Base-by-base conservation (phyloP, 257 asterid genomes). In the Fraxinus pennsylvanica region DNA sequence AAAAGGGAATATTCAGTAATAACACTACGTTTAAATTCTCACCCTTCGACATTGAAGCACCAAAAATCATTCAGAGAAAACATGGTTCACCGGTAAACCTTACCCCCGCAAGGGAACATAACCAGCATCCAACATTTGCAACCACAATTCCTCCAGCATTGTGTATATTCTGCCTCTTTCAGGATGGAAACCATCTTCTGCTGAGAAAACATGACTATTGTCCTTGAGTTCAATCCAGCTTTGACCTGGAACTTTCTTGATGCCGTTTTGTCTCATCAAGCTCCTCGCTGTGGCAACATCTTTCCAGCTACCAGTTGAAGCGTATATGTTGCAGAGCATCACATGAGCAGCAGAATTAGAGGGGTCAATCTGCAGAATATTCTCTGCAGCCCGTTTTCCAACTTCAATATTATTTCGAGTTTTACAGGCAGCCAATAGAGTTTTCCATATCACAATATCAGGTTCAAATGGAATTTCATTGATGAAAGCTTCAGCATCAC, bases 21-120 rank as follows among this genome's bases (percentile, higher is more conserved):
- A 43, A 43, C 33, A 12, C 75, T 33, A 57, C 13, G 0, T 57
- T 22, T 15, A 12, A 9, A 9, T 25, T 25, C 33, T 27, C 41
- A 91, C 98, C 86, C 79, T 86, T 36, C 97, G 99, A 82, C 97
- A 91, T 73, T 85, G 83, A 87, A 94, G 89, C 77, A 91, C 85
- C 67, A 70, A 83, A 86, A 92, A 84, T 77, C 96, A 95, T 68
- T 88, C 92, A 79, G 67, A 63, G 35, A 63, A 63, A 25, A 27
- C 36, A 57, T 63, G 69, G 25, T 25, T 25, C 35, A 25, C 36
- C 22, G 9, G 54, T 3, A 71, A 29, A 27, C 43, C 27, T 70
- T 74, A 77, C 6, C 76, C 77, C 54, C 68, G 33, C 30, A 65
- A 29, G n/a, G 87, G 82, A 63, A 71, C 25, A 81, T 41, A 81